Evolutionary conservation across 192 early-diverging fungal species (phyloP), one percentile per base, ranked within the genome.

Genomic region (Umbelopsis vinacea): DNA sequence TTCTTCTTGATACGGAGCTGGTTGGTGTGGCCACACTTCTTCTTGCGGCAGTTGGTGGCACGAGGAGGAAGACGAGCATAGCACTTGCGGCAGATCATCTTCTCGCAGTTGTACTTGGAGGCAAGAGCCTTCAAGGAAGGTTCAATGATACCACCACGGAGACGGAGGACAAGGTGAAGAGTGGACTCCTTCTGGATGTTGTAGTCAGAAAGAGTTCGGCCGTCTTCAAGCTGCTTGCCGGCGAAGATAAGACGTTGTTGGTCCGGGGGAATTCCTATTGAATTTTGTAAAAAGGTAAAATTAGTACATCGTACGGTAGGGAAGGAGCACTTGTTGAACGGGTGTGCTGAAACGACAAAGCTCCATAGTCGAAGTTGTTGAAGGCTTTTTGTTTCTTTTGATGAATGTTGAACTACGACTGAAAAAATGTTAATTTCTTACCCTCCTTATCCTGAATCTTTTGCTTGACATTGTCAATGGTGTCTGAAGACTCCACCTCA

Each of bases 121-220:
- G 97, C 97, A 72, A 99, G 89, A 68, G 92, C 95, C 91, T 95
- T 97, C 75, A 99, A 89, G 67, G 97, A 98, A 55, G 97, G 97
- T 88, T 99, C 96, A 86, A 98, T 99, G 82, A 97, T 90, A 86
- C 89, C 88, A 92, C 96, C 96, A 88, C 95, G 95, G 76, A 97
- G 92, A 86, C 96, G 93, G 75, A 97, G 92, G 63, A 96, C 96
- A 68, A 98, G 84, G 90, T 97, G 96, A 68, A 97, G 91, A 76
- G 97, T 98, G 45, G 96, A 98, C 88, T 97, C 92, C 94, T 99
- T 99, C 90, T 98, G 96, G 87, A 99, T 99, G 94, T 98, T 99
- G 92, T 99, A 98, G 90, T 98, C 98, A 67, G 94, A 92, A 21
- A 99, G 92, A 52, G 92, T 92, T 81, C 96, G 94, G 81, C 93